Percentiles rank a stretch among this genome's conserved stretches.
Evolutionary conservation across 495 filamentous ascomycete species (phyloP).

Genomic region (Hyphodiscus hymeniophilus): DNA sequence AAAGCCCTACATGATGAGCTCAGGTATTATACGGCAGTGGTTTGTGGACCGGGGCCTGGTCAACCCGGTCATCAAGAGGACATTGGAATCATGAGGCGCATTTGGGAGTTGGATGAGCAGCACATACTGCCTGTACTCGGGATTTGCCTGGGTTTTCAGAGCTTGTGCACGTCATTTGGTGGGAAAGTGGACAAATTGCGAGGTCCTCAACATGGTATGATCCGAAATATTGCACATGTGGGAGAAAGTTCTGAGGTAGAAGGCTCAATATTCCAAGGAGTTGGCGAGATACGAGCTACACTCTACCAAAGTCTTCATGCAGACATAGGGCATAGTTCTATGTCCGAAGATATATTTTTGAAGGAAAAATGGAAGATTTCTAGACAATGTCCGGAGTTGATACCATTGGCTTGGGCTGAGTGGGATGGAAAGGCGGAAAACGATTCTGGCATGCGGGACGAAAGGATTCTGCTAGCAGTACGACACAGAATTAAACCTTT

Average conservation of each 20-base stretch:
- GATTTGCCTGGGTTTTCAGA: conserved; percentile 91
- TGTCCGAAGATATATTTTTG: conserved; percentile 27
- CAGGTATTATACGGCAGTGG: conserved; percentile 59
- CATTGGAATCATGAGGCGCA: conserved; percentile 67
- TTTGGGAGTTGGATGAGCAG: conserved; percentile 59
- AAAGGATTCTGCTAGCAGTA: conserved; percentile 69
- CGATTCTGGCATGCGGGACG: conserved; percentile 24
- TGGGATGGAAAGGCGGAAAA: conserved; percentile 22
- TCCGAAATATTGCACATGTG: conserved; percentile 50
- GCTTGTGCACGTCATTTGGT: conserved; percentile 60
- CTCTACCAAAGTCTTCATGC: conserved; percentile 85
- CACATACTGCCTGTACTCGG: conserved; percentile 69
- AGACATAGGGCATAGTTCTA: conserved; percentile 36
- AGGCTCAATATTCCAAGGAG: conserved; percentile 36
- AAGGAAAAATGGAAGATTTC: conserved; percentile 6
- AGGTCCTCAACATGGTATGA: conserved; percentile 74
- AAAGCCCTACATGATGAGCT: conserved; percentile 36
- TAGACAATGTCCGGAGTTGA: conserved; percentile 27
- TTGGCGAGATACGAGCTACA: conserved; percentile 58
- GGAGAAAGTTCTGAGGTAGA: conserved; percentile 24
- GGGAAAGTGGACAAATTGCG: conserved; percentile 52
- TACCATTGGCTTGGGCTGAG: conserved; percentile 61
- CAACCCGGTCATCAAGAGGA: conserved; percentile 50
- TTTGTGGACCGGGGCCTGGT: conserved; percentile 76
- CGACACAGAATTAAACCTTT: conserved; percentile 66